A percentile compares a stretch with the other conserved stretches of the same genome.
Evolutionary conservation across 2,329 filamentous ascomycete genomes (phyloP).

Genomic region (Botryotinia convoluta): DNA sequence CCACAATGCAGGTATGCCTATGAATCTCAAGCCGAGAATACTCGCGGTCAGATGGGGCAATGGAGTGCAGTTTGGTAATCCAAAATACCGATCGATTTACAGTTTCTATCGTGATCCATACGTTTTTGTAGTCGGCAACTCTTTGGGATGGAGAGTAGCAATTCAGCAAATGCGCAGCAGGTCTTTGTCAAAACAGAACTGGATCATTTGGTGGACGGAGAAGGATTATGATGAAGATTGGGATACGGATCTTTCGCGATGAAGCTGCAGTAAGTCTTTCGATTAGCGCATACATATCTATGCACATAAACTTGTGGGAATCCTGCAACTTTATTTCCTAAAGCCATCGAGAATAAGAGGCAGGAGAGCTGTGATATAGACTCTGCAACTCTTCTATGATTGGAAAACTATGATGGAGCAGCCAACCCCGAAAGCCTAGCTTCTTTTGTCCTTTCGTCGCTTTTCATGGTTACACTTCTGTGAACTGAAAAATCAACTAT

Average conservation of each 20-base stretch:
- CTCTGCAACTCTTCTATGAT: background rate
- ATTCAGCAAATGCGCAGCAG: background rate
- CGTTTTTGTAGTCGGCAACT: background rate
- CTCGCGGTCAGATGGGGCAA: background rate
- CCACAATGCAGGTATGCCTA: background rate
- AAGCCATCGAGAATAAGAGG: background rate
- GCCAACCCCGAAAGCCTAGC: background rate
- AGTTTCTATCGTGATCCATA: background rate
- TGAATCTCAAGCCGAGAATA: background rate
- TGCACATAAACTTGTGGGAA: accelerated
- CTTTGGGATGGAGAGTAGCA: background rate
- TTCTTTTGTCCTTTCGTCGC: accelerated
- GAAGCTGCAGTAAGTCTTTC: background rate
- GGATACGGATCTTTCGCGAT: background rate
- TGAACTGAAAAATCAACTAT: background rate
- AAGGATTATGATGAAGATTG: background rate
- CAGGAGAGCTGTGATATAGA: background rate
- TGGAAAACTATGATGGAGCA: background rate
- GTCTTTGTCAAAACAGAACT: background rate
- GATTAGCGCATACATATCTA: background rate
- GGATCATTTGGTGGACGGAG: conserved; percentile 6
- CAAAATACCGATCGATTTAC: background rate
- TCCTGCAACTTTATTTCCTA: background rate
- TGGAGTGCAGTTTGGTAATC: background rate
- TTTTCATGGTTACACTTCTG: background rate